phyloP scores from a whole-genome alignment of 371 early-diverging fungal species.

The Mortierella sp. region DNA sequence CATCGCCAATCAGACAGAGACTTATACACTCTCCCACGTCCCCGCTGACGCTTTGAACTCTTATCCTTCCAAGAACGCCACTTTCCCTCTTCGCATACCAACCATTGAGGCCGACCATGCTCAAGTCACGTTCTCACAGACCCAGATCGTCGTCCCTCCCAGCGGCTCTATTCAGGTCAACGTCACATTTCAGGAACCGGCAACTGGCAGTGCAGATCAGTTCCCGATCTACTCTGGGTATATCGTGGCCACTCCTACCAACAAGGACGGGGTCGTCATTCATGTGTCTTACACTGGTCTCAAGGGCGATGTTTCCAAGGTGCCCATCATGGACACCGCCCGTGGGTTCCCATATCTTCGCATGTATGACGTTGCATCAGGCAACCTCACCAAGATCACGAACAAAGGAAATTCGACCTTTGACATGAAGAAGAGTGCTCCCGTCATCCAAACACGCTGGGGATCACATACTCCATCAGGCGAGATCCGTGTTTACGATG shows the following conservation, averaged over 20 bases:
- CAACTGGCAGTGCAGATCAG: slow-evolving; percentile 17
- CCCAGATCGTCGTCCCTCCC: slow-evolving; percentile 47
- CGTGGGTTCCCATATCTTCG: slow-evolving; percentile 9
- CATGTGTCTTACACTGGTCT: slow-evolving; percentile 70
- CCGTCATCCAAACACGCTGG: slow-evolving; percentile 26
- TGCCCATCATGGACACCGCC: slow-evolving; percentile 61
- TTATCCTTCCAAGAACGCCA: slow-evolving; percentile 34
- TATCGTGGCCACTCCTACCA: slow-evolving; percentile 37
- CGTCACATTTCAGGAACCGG: slow-evolving; percentile 40
- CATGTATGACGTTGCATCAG: background rate
- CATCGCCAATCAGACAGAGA: slow-evolving; percentile 58
- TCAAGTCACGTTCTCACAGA: slow-evolving; percentile 40
- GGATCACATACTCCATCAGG: slow-evolving; percentile 42
- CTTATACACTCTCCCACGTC: slow-evolving; percentile 61
- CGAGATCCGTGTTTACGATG: slow-evolving; percentile 36
- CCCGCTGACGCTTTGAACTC: slow-evolving; percentile 61
- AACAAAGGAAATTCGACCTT: slow-evolving; percentile 4
- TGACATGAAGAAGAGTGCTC: slow-evolving; percentile 12
- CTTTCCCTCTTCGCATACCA: slow-evolving; percentile 29
- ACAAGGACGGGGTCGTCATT: slow-evolving; percentile 29
- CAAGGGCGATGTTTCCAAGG: slow-evolving; percentile 56
- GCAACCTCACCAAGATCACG: slow-evolving; percentile 1
- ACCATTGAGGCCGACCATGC: slow-evolving; percentile 52
- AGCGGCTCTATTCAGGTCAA: slow-evolving; percentile 53
- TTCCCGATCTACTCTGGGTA: slow-evolving; percentile 47